Percentiles rank a stretch among this genome's conserved stretches.
Evolutionary conservation across 73 alveolate genomes (phyloP).

Genomic region (Stentor roeselii): DNA sequence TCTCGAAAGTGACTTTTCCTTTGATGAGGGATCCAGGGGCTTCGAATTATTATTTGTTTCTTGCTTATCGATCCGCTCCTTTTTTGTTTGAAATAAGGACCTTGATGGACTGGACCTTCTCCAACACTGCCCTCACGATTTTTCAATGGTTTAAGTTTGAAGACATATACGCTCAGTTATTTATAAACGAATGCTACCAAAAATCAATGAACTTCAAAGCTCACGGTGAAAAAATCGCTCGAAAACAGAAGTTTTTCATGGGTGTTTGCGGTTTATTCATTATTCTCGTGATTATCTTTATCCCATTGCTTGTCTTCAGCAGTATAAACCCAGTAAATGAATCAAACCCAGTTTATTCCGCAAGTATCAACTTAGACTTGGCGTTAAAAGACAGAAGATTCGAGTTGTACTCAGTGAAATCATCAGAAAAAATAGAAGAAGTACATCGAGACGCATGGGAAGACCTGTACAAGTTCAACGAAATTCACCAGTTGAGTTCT

Average conservation of each 20-base stretch:
- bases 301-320: slow-evolving; percentile 80
- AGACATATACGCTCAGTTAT: slow-evolving; percentile 76
- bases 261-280: slow-evolving; percentile 60
- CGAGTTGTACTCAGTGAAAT: slow-evolving; percentile 8
- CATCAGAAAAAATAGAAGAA: neutral
- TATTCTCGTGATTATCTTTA: slow-evolving; percentile 61
- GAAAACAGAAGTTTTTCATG: slow-evolving; percentile 48
- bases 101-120: slow-evolving; percentile 86
- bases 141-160: slow-evolving; percentile 87
- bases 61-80: slow-evolving; percentile 65
- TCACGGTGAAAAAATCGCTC: slow-evolving; percentile 58
- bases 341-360: slow-evolving; percentile 64
- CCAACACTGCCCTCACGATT: slow-evolving; percentile 75
- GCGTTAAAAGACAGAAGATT: slow-evolving; percentile 13
- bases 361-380: slow-evolving; percentile 51
- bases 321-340: slow-evolving; percentile 80
- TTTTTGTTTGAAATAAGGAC: slow-evolving; percentile 82
- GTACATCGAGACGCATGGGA: slow-evolving; percentile 5
- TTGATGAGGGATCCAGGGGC: slow-evolving; percentile 60
- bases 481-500: slow-evolving; percentile 30
- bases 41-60: slow-evolving; percentile 43
- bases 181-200: slow-evolving; percentile 58
- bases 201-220: slow-evolving; percentile 48
- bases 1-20: slow-evolving; percentile 72
- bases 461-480: neutral